Percentiles rank a stretch among this genome's conserved stretches.
Conservation (phyloP, 257 asterid species). For the Fraxinus excelsior region DNA sequence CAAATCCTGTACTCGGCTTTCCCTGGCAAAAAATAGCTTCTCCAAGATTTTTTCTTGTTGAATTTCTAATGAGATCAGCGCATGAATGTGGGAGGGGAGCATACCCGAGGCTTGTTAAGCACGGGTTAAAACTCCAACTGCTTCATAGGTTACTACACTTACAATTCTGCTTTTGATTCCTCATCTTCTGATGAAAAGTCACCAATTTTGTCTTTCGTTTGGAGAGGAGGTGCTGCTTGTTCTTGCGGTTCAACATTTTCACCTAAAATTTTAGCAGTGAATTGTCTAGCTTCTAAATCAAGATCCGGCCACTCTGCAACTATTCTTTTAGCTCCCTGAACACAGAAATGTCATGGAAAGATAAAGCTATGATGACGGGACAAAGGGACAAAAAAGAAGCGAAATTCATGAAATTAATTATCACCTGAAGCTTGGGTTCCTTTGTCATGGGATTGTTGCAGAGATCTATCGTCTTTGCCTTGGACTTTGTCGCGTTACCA, state of each 20-base stretch:
- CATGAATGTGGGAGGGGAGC: neutral
- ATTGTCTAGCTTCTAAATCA: slow-evolving; percentile 80
- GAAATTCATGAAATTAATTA: neutral
- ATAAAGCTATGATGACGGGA: slow-evolving; percentile 5
- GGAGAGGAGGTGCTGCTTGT: slow-evolving; percentile 37
- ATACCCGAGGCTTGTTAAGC: neutral
- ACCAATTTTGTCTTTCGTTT: slow-evolving; percentile 25
- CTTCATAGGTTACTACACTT: slow-evolving; percentile 23
- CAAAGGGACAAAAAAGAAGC: neutral
- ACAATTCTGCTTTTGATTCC: slow-evolving; percentile 83
- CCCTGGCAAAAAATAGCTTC: neutral
- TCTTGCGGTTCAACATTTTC: slow-evolving; percentile 64
- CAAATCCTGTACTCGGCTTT: slow-evolving; percentile 5
- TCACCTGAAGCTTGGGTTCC: slow-evolving; percentile 98
- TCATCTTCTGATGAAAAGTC: slow-evolving; percentile 42
- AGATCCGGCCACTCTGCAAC: slow-evolving; percentile 98
- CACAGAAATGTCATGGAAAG: slow-evolving; percentile 4
- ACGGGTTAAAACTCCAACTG: neutral
- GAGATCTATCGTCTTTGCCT: slow-evolving; percentile 93
- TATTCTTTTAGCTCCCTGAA: slow-evolving; percentile 92
- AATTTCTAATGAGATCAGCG: slow-evolving; percentile 1
- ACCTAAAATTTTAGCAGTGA: slow-evolving; percentile 74
- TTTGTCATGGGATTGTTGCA: slow-evolving; percentile 99
- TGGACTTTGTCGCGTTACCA: slow-evolving; percentile 83
- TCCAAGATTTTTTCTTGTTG: neutral